Percentiles rank a stretch among this genome's conserved stretches.
phyloP scores from a whole-genome alignment of 352 stramenopile genomes.

The Globisporangium orthogonon region DNA sequence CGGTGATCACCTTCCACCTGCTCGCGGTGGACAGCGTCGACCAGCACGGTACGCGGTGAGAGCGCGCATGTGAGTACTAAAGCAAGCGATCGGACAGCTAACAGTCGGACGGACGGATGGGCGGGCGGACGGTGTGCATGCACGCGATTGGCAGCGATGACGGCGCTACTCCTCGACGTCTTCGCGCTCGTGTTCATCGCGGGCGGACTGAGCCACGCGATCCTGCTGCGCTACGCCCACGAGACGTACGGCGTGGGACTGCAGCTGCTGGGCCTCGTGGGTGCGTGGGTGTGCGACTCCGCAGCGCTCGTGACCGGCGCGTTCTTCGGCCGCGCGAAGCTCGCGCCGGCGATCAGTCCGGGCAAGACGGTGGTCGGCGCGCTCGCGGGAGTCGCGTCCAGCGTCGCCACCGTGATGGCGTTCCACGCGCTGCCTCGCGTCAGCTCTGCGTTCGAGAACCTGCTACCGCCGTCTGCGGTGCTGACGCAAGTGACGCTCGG shows the following conservation, averaged over 20 bases:
- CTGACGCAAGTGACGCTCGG: slow-evolving; percentile 41
- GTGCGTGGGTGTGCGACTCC: slow-evolving; percentile 64
- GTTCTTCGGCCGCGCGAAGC: slow-evolving; percentile 44
- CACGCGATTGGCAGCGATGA: slow-evolving; percentile 5
- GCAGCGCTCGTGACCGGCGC: slow-evolving; percentile 49
- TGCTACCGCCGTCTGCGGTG: slow-evolving; percentile 13
- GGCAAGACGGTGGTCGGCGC: slow-evolving; percentile 60
- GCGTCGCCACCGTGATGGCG: slow-evolving; percentile 35
- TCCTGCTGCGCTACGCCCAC: slow-evolving; percentile 47
- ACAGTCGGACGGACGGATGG: no score
- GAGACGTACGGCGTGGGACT: slow-evolving; percentile 41
- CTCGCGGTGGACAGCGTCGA: slow-evolving; percentile 23
- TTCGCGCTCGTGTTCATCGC: slow-evolving; percentile 56
- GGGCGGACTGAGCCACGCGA: slow-evolving; percentile 50
- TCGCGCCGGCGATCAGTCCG: slow-evolving; percentile 62
- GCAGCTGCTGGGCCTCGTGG: slow-evolving; percentile 54
- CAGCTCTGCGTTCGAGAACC: background rate
- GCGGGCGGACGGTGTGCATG: background rate
- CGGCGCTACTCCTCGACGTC: slow-evolving; percentile 41
- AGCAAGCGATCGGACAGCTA: background rate
- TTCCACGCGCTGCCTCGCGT: slow-evolving; percentile 27
- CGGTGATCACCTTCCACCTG: slow-evolving; percentile 34
- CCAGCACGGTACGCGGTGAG: slow-evolving; percentile 27
- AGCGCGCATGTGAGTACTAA: background rate
- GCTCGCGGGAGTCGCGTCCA: slow-evolving; percentile 41